phyloP scores from a whole-genome alignment of 345 rosid species.

The Sonneratia alba region DNA sequence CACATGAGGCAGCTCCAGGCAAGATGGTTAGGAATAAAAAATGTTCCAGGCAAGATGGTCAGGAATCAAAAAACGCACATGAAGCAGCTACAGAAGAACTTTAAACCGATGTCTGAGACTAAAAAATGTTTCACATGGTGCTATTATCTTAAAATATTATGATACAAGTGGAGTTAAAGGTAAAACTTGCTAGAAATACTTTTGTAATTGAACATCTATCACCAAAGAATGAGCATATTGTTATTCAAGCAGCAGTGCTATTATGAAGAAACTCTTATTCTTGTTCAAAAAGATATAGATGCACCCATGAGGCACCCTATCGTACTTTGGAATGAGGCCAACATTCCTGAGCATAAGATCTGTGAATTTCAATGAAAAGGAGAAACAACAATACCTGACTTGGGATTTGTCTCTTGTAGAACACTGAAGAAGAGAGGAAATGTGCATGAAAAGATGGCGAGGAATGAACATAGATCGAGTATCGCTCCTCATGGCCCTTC shows the following conservation, averaged over 20 bases:
- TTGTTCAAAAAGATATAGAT: too few relatives aligned
- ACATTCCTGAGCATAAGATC: neutral
- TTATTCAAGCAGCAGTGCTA: neutral
- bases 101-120: neutral
- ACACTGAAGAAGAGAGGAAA: slow-evolving; percentile 45
- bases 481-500: slow-evolving; percentile 29
- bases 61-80: too few relatives aligned
- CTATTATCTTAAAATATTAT: neutral
- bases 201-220: neutral
- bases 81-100: neutral
- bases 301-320: neutral
- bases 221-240: neutral
- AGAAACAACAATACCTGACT: slow-evolving; percentile 30
- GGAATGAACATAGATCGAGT: slow-evolving; percentile 49
- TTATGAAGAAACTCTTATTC: neutral
- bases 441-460: slow-evolving; percentile 55
- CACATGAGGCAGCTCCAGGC: neutral
- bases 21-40: neutral
- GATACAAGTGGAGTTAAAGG: neutral
- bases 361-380: neutral
- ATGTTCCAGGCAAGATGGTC: too few relatives aligned
- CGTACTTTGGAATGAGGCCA: neutral
- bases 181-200: neutral
- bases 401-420: slow-evolving; percentile 36
- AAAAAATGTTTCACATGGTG: neutral